Conservation (phyloP, 2,329 filamentous ascomycete species). For the Aspergillus flavus region DNA sequence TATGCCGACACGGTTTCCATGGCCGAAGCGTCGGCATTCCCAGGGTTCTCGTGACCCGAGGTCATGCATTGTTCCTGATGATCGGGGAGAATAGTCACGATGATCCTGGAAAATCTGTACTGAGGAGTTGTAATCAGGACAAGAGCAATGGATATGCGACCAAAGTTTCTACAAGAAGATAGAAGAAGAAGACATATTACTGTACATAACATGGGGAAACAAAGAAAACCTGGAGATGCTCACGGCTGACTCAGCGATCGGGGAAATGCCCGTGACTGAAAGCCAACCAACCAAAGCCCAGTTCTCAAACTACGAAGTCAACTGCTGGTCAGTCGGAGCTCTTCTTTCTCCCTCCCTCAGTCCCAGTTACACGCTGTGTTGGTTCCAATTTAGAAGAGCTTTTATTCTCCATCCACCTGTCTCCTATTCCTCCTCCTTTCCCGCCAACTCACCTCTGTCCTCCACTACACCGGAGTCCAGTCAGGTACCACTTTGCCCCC, state of each 20-base stretch:
- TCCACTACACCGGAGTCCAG: slow-evolving; percentile 10
- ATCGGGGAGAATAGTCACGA: not conserved
- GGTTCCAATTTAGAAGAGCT: not conserved
- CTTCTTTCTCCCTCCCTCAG: not conserved
- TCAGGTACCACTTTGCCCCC: slow-evolving; percentile 19
- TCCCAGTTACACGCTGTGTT: not conserved
- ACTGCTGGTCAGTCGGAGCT: not conserved
- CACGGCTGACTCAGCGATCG: not conserved
- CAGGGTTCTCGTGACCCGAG: slow-evolving; percentile 3
- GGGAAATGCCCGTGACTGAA: slow-evolving; percentile 1
- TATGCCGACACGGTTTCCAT: not conserved
- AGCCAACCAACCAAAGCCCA: not conserved
- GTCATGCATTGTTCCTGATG: slow-evolving; percentile 5
- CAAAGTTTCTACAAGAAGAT: not conserved
- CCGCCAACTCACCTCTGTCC: slow-evolving; percentile 3
- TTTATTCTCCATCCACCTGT: not conserved
- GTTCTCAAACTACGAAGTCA: not conserved
- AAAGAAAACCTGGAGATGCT: not conserved
- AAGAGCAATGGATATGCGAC: not conserved
- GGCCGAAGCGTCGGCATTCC: not conserved
- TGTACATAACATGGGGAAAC: not conserved
- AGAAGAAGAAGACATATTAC: not conserved
- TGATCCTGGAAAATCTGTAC: not conserved
- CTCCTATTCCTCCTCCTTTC: not conserved
- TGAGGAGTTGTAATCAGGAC: not conserved